Evolutionary conservation across 1,284 basidiomycete species (phyloP).

Genomic region (Apiotrichum akiyoshidainum): DNA sequence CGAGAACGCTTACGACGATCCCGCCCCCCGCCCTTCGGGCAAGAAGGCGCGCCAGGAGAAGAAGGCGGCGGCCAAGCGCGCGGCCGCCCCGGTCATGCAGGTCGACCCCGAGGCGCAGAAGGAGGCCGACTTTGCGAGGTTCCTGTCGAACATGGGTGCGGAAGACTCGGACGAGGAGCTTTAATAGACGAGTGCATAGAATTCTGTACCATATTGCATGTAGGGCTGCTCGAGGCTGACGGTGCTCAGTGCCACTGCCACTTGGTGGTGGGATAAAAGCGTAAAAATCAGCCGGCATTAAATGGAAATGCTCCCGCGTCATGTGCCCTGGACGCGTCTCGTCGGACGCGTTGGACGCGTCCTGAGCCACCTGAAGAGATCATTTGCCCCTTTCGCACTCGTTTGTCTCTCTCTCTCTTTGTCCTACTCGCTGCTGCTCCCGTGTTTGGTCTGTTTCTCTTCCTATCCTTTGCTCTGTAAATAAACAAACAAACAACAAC

Average conservation of each 20-base stretch:
- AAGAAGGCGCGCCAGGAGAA: conserved; percentile 10
- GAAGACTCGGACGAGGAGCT: conserved; percentile 12
- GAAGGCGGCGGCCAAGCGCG: conserved; percentile 13
- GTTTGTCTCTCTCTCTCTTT: no score
- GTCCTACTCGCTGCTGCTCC: no score
- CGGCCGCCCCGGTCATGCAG: conserved; percentile 3
- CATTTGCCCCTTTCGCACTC: neutral
- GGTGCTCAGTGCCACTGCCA: neutral
- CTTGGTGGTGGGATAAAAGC: neutral
- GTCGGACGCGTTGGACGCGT: neutral
- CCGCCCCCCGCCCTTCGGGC: neutral
- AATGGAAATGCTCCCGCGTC: neutral
- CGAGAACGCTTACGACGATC: conserved; percentile 10
- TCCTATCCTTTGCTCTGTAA: no score
- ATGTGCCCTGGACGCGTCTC: conserved; percentile 6
- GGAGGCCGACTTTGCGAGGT: conserved; percentile 49
- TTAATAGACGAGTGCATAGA: neutral
- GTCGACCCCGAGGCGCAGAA: conserved; percentile 36
- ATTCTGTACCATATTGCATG: neutral
- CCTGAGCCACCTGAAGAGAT: neutral
- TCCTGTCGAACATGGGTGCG: conserved; percentile 45
- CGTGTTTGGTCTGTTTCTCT: no score
- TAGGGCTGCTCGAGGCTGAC: neutral
- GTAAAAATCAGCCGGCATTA: neutral
- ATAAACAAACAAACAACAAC: neutral